A percentile compares a stretch with the other conserved stretches of the same genome.
Evolutionary conservation across 2,329 filamentous ascomycete genomes (phyloP).

Genomic region (Rhinocladiella similis): DNA sequence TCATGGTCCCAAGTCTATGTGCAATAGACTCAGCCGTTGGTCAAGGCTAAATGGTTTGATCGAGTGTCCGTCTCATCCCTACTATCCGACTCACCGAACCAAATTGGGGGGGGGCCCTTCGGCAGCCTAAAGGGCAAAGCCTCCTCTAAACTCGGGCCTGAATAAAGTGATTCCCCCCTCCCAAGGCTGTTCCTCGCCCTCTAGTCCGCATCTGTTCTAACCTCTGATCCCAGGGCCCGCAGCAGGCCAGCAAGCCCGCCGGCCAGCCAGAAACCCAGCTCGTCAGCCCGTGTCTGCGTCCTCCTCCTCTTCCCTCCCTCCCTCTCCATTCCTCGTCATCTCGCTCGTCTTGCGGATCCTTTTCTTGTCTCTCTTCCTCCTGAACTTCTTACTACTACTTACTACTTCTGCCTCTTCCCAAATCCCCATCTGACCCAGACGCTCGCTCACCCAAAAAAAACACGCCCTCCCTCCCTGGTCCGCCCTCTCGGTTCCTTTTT

Average conservation of each 20-base stretch:
- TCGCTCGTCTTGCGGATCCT: constrained; percentile 19
- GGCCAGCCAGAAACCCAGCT: neutral
- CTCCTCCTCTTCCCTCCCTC: constrained; percentile 7
- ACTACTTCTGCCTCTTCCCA: constrained; percentile 13
- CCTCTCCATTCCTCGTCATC: constrained; percentile 20
- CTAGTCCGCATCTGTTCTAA: neutral
- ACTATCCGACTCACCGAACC: neutral
- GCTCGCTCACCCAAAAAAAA: constrained; percentile 1
- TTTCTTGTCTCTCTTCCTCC: constrained; percentile 16
- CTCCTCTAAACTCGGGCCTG: constrained; percentile 3
- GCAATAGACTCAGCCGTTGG: neutral
- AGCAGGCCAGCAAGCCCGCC: neutral
- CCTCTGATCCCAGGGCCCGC: constrained; percentile 8
- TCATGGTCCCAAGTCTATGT: neutral
- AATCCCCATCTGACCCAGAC: constrained; percentile 9
- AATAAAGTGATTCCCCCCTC: neutral
- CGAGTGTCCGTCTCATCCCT: neutral
- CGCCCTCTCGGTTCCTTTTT: constrained; percentile 10
- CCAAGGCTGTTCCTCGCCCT: constrained; percentile 4
- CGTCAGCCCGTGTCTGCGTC: constrained; percentile 8
- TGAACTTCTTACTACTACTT: too few relatives aligned
- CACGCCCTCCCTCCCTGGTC: constrained; percentile 3
- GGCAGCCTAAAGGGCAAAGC: neutral
- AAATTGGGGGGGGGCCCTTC: too few relatives aligned
- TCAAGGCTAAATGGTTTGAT: too few relatives aligned